Percentiles rank a stretch among this genome's conserved stretches.
Evolutionary conservation across 2,329 filamentous ascomycete species (phyloP).

Genomic region (Colletotrichum echinochloae): DNA sequence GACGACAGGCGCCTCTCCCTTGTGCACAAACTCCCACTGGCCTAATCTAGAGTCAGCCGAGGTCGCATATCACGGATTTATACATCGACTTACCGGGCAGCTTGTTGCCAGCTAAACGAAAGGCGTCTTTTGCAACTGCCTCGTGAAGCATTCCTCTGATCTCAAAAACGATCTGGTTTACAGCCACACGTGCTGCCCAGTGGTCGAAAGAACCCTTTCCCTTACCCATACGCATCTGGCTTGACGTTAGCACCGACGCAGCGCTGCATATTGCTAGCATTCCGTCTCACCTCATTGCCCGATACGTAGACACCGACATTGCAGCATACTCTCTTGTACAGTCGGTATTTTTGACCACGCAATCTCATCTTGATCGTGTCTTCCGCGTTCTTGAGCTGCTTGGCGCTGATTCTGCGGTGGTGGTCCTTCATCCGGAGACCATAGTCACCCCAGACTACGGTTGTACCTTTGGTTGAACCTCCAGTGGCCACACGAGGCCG

Average conservation of each 20-base stretch:
- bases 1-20: constrained; percentile 89
- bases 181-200: constrained; percentile 90
- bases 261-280: neutral
- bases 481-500: constrained; percentile 89
- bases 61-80: too few relatives aligned
- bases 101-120: constrained; percentile 94
- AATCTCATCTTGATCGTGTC: constrained; percentile 92
- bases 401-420: constrained; percentile 88
- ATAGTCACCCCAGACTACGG: constrained; percentile 96
- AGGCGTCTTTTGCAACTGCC: constrained; percentile 92
- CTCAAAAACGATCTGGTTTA: constrained; percentile 94
- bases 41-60: constrained; percentile 60
- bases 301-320: constrained; percentile 96
- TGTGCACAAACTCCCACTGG: constrained; percentile 93
- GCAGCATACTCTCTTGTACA: constrained; percentile 91
- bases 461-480: constrained; percentile 91
- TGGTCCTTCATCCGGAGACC: constrained; percentile 94
- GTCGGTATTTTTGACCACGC: constrained; percentile 88
- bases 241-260: constrained; percentile 13
- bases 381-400: constrained; percentile 89
- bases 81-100: constrained; percentile 76
- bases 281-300: constrained; percentile 82
- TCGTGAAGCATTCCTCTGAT: constrained; percentile 93
- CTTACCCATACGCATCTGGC: constrained; percentile 94
- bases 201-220: constrained; percentile 98